Evolutionary conservation across 2,329 filamentous ascomycete genomes (phyloP), one percentile per base, ranked within the genome.

Genomic region (Zalaria sp.): DNA sequence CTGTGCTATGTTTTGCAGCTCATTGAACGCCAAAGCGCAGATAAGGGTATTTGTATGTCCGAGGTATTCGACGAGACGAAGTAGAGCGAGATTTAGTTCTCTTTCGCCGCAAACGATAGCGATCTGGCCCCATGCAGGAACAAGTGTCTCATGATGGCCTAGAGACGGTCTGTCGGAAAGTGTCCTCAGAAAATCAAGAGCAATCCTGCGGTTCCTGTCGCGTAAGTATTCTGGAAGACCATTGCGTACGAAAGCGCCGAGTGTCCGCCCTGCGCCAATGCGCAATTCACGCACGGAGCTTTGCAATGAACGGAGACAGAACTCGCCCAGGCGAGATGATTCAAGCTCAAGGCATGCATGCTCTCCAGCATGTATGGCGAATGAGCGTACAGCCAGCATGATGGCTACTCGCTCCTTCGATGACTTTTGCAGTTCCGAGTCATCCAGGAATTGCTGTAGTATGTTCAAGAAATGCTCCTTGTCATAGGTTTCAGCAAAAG

Each of bases 201-300:
- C 75, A 43, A 77, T 75, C 39, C 79, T 72, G 43, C 83, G 74
- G 51, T 95, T 91, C 42, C 68, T 72, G 31, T 66, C 61, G 4
- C 72, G 61, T 3, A 77, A 56, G 31, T 68, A 63, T 34, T 59
- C 53, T 10, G 68, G 59, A 32, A 74, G 51, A 41, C 62, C 56
- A 35, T 66, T 59, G 40, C 68, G 66, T 31, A 88, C 62, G 57
- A 91, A 93, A 0, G 71, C 65, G 38, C 77, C 68, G 26, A 89
- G 57, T 0, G 79, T 76, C 45, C 75, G 72, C 68, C 81, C 83
- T 44, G 88, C 83, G 32, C 81, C 81, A 51, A 95, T 75, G 28
- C 89, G 79, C 27, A 96, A 66, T 57, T 96, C 91, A 54, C 89
- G 75, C 18, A 86, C 61, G 1, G 88, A 93, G 59, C 88, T 93